Conservation (phyloP, 106 monocot species). For the Xerophyta viscosa region DNA sequence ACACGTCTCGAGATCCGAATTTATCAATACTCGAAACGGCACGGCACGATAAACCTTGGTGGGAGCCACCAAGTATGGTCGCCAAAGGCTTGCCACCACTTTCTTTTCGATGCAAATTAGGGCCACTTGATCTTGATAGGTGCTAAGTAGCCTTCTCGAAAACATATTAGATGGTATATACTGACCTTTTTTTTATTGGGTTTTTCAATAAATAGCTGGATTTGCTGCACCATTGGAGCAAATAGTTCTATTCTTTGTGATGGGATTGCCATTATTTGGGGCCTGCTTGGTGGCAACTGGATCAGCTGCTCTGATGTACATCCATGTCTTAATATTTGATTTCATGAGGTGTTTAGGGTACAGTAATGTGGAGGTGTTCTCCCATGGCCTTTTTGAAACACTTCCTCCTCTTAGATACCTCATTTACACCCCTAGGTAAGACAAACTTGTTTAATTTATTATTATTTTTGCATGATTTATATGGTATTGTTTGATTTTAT, state of each 20-base stretch:
- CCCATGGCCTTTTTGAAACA: slow-evolving; percentile 33
- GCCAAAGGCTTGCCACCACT: too few relatives aligned
- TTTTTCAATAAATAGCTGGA: slow-evolving; percentile 14
- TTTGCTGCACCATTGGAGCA: slow-evolving; percentile 29
- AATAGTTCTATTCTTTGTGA: slow-evolving; percentile 11
- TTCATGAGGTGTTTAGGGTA: slow-evolving; percentile 25
- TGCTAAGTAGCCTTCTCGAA: too few relatives aligned
- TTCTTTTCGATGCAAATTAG: too few relatives aligned
- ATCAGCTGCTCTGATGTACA: slow-evolving; percentile 24
- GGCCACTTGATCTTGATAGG: too few relatives aligned
- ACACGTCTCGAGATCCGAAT: too few relatives aligned
- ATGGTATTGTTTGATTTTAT: too few relatives aligned
- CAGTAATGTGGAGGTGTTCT: slow-evolving; percentile 31
- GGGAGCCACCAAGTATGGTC: too few relatives aligned
- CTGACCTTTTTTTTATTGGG: not conserved
- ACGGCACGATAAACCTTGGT: too few relatives aligned
- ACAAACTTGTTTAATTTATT: not conserved
- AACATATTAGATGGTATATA: too few relatives aligned
- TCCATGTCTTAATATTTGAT: slow-evolving; percentile 30
- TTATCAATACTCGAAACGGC: too few relatives aligned
- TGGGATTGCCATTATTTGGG: slow-evolving; percentile 24
- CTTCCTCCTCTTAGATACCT: slow-evolving; percentile 63
- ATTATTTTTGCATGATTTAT: too few relatives aligned
- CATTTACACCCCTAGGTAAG: slow-evolving; percentile 88
- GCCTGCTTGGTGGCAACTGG: slow-evolving; percentile 16